A percentile compares a stretch with the other conserved stretches of the same genome.
Conservation (phyloP, 2,329 filamentous ascomycete genomes). For the Trichoderma sp. region DNA sequence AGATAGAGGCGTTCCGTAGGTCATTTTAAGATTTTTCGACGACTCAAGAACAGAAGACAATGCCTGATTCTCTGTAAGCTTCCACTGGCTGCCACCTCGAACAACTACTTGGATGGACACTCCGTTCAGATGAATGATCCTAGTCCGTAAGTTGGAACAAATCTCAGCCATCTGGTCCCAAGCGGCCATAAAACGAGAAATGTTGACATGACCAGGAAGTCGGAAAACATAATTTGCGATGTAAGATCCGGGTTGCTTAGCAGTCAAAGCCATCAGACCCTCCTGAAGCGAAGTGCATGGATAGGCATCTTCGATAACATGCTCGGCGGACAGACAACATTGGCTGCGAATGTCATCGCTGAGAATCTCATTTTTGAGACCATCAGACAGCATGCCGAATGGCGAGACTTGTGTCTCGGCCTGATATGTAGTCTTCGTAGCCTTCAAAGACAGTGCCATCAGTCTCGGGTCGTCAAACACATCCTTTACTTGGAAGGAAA, state of each 20-base stretch:
- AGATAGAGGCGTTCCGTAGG: background rate
- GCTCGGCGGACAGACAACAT: background rate
- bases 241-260: conserved; percentile 22
- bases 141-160: conserved; percentile 20
- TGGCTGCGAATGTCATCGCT: background rate
- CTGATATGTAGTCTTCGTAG: background rate
- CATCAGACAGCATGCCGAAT: background rate
- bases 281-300: conserved; percentile 23
- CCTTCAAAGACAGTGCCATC: background rate
- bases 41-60: background rate
- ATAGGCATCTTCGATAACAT: conserved; percentile 19
- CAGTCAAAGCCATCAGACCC: conserved; percentile 22
- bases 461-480: background rate
- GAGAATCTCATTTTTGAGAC: background rate
- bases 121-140: conserved; percentile 18
- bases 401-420: background rate
- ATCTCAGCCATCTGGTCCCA: conserved; percentile 19
- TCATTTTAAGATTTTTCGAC: background rate
- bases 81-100: background rate
- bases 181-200: conserved; percentile 4
- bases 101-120: background rate
- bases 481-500: background rate
- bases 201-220: background rate
- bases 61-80: background rate
- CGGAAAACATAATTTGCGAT: background rate